These are phyloP conservation scores for Heterobasidion parviporum DNA, from an alignment of 1,284 basidiomycete species.

Conservation along the genomic window DNA sequence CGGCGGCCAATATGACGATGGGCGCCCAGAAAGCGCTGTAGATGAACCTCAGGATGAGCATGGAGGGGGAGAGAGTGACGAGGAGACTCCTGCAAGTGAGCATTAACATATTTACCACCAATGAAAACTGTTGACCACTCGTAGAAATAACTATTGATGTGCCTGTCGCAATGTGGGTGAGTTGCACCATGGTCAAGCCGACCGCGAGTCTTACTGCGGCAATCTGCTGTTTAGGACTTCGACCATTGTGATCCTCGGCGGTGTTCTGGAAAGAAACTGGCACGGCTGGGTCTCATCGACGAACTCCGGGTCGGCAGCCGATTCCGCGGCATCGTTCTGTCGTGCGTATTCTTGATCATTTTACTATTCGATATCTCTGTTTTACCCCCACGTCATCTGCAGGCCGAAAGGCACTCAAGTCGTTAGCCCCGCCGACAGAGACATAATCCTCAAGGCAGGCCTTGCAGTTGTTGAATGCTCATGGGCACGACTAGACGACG, in stretches of 20 bases:
- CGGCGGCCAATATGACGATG: neutral
- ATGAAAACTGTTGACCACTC: no score
- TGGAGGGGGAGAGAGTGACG: neutral
- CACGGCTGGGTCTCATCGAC: slow-evolving; percentile 79
- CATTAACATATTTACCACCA: neutral
- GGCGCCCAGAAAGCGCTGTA: neutral
- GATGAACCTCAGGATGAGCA: neutral
- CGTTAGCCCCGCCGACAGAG: slow-evolving; percentile 79
- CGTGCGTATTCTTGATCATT: slow-evolving; percentile 46
- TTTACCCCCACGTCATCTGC: neutral
- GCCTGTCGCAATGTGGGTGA: neutral
- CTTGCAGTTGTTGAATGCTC: slow-evolving; percentile 96
- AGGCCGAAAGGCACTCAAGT: slow-evolving; percentile 84
- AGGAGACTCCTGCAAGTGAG: neutral
- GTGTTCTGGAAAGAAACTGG: slow-evolving; percentile 92
- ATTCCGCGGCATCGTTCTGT: slow-evolving; percentile 89
- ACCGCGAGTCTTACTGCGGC: neutral
- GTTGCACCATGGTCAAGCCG: neutral
- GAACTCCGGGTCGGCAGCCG: slow-evolving; percentile 80
- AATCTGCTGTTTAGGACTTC: slow-evolving; percentile 62
- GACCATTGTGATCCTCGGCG: slow-evolving; percentile 94
- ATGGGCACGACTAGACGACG: slow-evolving; percentile 92
- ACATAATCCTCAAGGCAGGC: slow-evolving; percentile 71
- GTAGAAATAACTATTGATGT: neutral
- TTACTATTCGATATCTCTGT: neutral